Percentiles rank a stretch among this genome's conserved stretches.
These are phyloP conservation scores for Cercospora sp. DNA, from an alignment of 2,329 filamentous ascomycete species.

Conservation along the genomic window DNA sequence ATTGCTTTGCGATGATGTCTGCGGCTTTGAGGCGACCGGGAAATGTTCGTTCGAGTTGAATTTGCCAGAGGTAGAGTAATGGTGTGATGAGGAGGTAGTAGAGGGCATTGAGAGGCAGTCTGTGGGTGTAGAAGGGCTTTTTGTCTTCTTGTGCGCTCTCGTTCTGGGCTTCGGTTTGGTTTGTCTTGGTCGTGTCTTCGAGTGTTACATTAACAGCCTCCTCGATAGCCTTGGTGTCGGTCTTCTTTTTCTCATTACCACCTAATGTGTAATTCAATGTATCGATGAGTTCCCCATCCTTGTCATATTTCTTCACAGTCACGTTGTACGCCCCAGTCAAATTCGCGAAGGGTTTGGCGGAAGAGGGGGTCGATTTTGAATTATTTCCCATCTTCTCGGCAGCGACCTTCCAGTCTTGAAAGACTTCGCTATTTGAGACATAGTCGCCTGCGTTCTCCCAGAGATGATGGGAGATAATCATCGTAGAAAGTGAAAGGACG, in stretches of 20 bases:
- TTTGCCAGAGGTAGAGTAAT: constrained; percentile 23
- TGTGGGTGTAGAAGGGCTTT: constrained; percentile 16
- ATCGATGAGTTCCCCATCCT: background rate
- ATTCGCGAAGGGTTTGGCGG: background rate
- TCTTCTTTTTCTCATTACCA: background rate
- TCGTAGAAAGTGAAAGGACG: background rate
- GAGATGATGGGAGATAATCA: constrained; percentile 7
- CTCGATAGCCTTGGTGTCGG: background rate
- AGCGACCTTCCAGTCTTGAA: background rate
- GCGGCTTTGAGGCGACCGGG: constrained; percentile 9
- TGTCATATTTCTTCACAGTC: background rate
- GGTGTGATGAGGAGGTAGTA: constrained; percentile 11
- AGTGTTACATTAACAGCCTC: background rate
- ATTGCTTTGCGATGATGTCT: too few relatives aligned
- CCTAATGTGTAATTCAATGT: background rate
- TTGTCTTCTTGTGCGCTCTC: background rate
- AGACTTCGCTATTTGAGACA: background rate
- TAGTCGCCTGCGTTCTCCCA: background rate
- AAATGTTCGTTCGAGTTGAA: constrained; percentile 25
- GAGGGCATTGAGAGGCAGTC: constrained; percentile 11
- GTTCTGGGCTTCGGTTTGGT: background rate
- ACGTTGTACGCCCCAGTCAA: background rate
- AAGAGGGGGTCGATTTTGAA: background rate
- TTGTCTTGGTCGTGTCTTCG: background rate
- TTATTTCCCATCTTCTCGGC: background rate